phyloP scores from a whole-genome alignment of 139 green algal species.

The Volvox reticuliferus region DNA sequence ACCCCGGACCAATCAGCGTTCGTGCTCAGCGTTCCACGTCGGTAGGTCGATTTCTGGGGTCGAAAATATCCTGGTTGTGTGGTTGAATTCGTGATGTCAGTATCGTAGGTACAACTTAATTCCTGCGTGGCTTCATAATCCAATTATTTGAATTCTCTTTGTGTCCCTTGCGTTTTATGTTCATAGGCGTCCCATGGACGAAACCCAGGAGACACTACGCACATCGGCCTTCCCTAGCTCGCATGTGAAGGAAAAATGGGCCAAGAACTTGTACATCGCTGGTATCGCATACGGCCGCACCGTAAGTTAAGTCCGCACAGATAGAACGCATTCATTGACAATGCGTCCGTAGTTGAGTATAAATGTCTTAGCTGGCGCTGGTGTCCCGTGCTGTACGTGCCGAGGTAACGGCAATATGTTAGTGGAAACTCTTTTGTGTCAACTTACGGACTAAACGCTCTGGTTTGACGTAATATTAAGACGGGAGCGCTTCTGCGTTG shows the following conservation, averaged over 20 bases:
- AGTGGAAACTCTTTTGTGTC: no score
- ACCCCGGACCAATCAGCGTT: slow-evolving; percentile 95
- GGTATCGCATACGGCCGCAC: slow-evolving; percentile 96
- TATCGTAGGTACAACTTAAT: no score
- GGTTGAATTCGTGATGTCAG: no score
- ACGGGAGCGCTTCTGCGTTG: background rate
- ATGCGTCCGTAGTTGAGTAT: no score
- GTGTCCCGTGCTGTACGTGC: no score
- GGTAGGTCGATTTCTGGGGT: slow-evolving; percentile 36
- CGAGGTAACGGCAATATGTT: no score
- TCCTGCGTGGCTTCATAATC: background rate
- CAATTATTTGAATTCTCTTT: background rate
- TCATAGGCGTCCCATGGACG: slow-evolving; percentile 87
- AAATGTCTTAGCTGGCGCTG: no score
- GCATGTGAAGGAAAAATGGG: slow-evolving; percentile 99
- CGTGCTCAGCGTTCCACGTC: slow-evolving; percentile 83
- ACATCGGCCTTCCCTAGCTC: slow-evolving; percentile 94
- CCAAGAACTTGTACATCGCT: slow-evolving; percentile 98
- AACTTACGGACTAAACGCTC: no score
- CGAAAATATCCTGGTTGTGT: background rate
- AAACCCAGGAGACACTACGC: slow-evolving; percentile 98
- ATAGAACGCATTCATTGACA: no score
- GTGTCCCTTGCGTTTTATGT: background rate
- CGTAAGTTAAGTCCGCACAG: slow-evolving; percentile 25
- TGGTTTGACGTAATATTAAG: no score